These are phyloP conservation scores for Linnemannia elongata DNA, from an alignment of 192 early-diverging fungal species.

Conservation along the genomic window DNA sequence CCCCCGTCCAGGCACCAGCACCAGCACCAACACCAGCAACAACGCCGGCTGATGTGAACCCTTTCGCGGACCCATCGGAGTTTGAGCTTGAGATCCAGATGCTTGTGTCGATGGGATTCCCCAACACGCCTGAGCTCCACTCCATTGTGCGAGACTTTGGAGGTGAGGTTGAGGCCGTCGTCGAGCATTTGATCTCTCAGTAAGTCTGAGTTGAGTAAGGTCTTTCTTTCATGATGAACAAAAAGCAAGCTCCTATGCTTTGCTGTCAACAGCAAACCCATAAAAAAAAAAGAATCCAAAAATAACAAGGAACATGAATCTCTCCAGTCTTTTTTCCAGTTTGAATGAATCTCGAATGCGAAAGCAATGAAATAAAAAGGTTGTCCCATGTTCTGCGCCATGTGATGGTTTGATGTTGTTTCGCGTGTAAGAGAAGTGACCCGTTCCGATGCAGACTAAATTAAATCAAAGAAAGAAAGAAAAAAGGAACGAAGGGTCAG, in stretches of 20 bases:
- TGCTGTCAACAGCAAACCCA: neutral
- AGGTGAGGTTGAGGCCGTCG: constrained; percentile 46
- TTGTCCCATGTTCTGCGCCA: neutral
- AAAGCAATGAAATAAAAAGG: neutral
- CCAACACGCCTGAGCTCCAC: constrained; percentile 29
- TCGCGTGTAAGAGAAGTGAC: neutral
- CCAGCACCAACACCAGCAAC: neutral
- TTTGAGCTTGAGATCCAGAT: constrained; percentile 40
- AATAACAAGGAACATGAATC: neutral
- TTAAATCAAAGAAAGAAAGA: neutral
- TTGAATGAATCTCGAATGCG: neutral
- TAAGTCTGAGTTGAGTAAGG: neutral
- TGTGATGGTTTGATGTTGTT: neutral
- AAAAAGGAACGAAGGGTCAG: neutral
- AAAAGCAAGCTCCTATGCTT: neutral
- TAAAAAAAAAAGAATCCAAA: neutral
- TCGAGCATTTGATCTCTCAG: constrained; percentile 31
- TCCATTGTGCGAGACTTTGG: constrained; percentile 43
- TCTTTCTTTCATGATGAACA: neutral
- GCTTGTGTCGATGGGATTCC: constrained; percentile 40
- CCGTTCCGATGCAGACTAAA: neutral
- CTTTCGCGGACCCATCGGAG: constrained; percentile 44
- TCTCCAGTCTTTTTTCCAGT: neutral
- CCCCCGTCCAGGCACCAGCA: neutral
- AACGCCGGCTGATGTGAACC: constrained; percentile 16